A percentile compares a stretch with the other conserved stretches of the same genome.
Conservation (phyloP, 257 asterid species). For the Nemophila menziesii region DNA sequence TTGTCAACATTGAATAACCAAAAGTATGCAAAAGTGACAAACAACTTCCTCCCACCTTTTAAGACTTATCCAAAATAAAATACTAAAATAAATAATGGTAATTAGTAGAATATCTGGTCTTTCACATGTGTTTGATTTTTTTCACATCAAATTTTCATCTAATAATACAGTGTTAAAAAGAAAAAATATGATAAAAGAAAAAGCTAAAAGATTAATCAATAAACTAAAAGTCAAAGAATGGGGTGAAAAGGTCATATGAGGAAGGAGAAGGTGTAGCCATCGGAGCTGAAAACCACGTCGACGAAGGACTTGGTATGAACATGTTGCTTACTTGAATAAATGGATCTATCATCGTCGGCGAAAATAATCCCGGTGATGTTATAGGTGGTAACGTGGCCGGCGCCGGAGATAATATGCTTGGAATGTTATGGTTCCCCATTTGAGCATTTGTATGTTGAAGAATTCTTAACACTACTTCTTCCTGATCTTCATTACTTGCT, state of each 20-base stretch:
- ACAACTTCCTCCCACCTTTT: neutral
- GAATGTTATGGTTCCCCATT: slow-evolving; percentile 22
- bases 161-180: neutral
- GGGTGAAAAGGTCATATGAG: slow-evolving; percentile 40
- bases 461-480: slow-evolving; percentile 29
- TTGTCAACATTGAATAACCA: neutral
- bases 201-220: neutral
- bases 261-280: slow-evolving; percentile 59
- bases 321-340: slow-evolving; percentile 38
- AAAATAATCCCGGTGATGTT: slow-evolving; percentile 63
- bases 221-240: slow-evolving; percentile 66
- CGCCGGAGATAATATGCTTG: slow-evolving; percentile 85
- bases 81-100: neutral
- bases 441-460: slow-evolving; percentile 31
- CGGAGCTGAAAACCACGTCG: slow-evolving; percentile 58
- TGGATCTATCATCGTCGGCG: slow-evolving; percentile 56
- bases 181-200: neutral
- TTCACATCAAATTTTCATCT: neutral
- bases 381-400: slow-evolving; percentile 56
- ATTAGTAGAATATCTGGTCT: neutral
- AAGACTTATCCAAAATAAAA: slow-evolving; percentile 2
- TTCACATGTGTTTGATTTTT: neutral
- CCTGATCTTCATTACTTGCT: neutral
- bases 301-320: slow-evolving; percentile 66
- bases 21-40: neutral